Percentiles rank a stretch among this genome's conserved stretches.
These are phyloP conservation scores for Capsicum rhomboideum DNA, from an alignment of 257 asterid genomes.

Conservation along the genomic window DNA sequence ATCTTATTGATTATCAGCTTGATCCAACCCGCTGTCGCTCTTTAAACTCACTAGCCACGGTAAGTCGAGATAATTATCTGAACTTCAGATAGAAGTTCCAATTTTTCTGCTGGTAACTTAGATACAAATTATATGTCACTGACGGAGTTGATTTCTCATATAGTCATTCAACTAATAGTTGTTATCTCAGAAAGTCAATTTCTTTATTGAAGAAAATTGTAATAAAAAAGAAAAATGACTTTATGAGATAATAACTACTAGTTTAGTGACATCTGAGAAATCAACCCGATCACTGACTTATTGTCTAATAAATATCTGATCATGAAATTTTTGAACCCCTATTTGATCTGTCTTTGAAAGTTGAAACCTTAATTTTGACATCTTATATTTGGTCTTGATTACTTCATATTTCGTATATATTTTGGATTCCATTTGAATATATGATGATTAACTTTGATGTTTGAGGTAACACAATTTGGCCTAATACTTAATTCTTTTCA, in stretches of 20 bases:
- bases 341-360: background rate
- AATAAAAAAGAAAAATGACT: too few relatives aligned
- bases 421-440: background rate
- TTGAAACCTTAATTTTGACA: background rate
- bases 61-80: background rate
- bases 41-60: conserved; percentile 10
- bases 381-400: background rate
- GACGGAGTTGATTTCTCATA: too few relatives aligned
- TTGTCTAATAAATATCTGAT: too few relatives aligned
- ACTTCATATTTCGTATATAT: background rate
- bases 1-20: background rate
- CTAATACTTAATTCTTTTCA: conserved; percentile 1
- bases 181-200: too few relatives aligned
- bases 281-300: too few relatives aligned
- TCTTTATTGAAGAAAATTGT: too few relatives aligned
- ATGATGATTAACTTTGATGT: background rate
- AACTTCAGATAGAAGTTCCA: background rate
- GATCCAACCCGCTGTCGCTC: conserved; percentile 11
- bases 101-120: too few relatives aligned
- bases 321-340: background rate
- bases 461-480: background rate
- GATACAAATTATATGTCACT: too few relatives aligned
- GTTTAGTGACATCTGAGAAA: too few relatives aligned
- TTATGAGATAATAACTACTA: too few relatives aligned
- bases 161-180: too few relatives aligned